Evolutionary conservation across 371 early-diverging fungal species (phyloP).

Genomic region (Rozella allomycis): DNA sequence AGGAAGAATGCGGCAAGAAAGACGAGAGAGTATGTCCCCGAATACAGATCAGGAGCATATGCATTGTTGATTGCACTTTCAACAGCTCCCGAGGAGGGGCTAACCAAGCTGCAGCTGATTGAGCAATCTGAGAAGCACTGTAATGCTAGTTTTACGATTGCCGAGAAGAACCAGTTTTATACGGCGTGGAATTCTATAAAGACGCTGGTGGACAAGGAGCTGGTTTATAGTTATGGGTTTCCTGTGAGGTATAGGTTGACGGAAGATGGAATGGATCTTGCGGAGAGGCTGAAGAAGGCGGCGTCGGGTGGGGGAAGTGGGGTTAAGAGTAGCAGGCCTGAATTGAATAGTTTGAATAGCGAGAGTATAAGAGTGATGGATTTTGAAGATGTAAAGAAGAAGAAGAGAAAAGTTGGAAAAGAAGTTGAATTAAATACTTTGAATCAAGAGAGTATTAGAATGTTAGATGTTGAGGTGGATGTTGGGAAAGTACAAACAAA

Average conservation of each 20-base stretch:
- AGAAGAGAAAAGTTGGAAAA: neutral
- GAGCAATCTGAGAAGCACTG: no score
- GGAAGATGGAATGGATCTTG: conserved; percentile 42
- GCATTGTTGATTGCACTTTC: conserved; percentile 62
- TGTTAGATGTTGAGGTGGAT: no score
- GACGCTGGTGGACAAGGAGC: conserved; percentile 36
- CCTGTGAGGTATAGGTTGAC: conserved; percentile 45
- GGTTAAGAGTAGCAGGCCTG: no score
- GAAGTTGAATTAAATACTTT: no score
- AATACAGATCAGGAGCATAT: conserved; percentile 57
- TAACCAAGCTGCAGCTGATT: no score
- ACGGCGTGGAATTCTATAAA: conserved; percentile 60
- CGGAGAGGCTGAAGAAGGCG: conserved; percentile 16
- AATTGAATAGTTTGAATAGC: neutral
- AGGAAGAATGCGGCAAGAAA: no score
- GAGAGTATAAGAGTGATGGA: neutral
- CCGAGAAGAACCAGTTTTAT: no score
- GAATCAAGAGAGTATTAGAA: no score
- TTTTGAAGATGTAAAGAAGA: neutral
- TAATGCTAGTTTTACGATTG: no score
- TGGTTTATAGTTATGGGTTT: conserved; percentile 37
- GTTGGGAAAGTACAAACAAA: no score
- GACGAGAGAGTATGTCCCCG: conserved; percentile 42
- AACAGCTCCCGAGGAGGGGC: no score
- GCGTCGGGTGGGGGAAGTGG: no score